Base-by-base conservation (phyloP, 306 rosid genomes). In the Gillenia trifoliata region DNA sequence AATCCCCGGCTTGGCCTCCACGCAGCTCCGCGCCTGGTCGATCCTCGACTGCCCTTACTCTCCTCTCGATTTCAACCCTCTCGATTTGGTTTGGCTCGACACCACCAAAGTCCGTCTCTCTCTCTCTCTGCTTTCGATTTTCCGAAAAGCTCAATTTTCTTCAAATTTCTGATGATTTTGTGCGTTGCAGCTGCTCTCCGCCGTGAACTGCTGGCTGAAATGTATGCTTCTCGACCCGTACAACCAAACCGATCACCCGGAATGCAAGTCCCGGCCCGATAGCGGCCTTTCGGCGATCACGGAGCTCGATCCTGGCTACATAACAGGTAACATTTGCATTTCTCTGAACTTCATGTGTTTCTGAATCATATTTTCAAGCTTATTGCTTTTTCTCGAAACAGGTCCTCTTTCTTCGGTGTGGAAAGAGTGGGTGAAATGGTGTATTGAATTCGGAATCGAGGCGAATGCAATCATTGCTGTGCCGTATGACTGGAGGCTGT, bases 21-120 rank as follows among this genome's bases (percentile, higher is more conserved):
- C 97, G 3, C 99, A 94, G 89, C 99, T 94, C 66, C 89, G 99
- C 71, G 97, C 99, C 8, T 94, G 99, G 99, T 94, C 99, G 52
- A 87, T 94, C 73, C 95, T 94, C 19, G 97, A 94, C 83, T 94
- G 99, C 69, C 96, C 97, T 41, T 94, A 67, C 85, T 90, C 99
- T 64, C 99, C 99, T 3, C 97, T 94, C 76, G 95, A 94, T 88
- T 91, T 94, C 92, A 91, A 94, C 69, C 99, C 99, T 40, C 99
- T 94, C 89, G 99, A 94, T 86, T 93, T 94, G 92, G 99, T 94
- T 68, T 94, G 99, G 99, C 97, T 94, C 61, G 99, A 94, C 83
- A 83, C 90, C 66, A 94, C 97, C 61, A 94, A 89, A 72, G 99
- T 94, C 85, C 19, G 68, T 75, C 16, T 6, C 72, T 7, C 2